Evolutionary conservation across 164 flowering plant genomes (phyloP).

Genomic region (Vitis amurensis): DNA sequence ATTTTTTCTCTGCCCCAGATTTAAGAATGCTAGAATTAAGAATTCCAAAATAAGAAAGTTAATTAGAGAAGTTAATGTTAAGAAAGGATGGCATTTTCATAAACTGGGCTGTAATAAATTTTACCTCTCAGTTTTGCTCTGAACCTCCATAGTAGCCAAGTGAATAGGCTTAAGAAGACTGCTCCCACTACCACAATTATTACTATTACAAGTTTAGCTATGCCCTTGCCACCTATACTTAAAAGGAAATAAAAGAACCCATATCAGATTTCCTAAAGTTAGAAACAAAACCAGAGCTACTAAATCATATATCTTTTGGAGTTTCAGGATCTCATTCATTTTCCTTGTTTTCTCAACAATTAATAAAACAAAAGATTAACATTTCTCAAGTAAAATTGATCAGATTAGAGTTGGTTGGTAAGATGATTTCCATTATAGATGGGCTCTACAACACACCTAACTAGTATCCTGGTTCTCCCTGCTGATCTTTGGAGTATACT

Average conservation of each 20-base stretch:
- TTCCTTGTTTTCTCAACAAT: no score
- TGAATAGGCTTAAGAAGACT: conserved; percentile 11
- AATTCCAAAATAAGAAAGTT: neutral
- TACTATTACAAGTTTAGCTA: conserved; percentile 20
- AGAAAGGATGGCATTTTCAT: neutral
- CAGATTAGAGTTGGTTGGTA: no score
- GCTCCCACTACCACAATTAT: conserved; percentile 21
- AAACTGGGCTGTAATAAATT: neutral
- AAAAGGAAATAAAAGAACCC: neutral
- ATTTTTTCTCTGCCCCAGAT: conserved; percentile 8
- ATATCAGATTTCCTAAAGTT: neutral
- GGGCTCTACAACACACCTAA: no score
- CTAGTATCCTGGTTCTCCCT: no score
- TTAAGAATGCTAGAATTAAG: conserved; percentile 2
- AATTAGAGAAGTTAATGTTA: neutral
- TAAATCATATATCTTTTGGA: neutral
- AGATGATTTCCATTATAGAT: no score
- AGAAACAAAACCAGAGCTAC: neutral
- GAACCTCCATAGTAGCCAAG: conserved; percentile 40
- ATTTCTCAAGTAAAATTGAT: no score
- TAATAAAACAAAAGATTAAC: no score
- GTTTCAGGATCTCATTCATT: no score
- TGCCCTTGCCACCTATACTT: conserved; percentile 19
- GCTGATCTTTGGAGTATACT: no score
- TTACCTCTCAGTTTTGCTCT: conserved; percentile 35